Conservation (phyloP, 1,139 yeast species). For the Meyerozyma athensensis region DNA sequence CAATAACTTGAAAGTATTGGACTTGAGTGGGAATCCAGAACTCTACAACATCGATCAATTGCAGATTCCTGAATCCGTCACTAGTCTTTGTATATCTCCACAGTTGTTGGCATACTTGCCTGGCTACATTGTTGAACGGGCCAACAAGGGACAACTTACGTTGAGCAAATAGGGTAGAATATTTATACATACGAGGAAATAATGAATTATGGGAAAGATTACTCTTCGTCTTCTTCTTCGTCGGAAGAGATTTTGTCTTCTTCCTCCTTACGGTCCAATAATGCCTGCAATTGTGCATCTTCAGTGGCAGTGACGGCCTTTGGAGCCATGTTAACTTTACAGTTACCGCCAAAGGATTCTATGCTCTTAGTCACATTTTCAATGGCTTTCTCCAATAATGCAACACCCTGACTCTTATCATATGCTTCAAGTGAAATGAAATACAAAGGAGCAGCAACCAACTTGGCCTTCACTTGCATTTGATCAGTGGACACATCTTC, state of each 20-base stretch:
- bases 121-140: constrained; percentile 36
- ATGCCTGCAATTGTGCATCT: constrained; percentile 95
- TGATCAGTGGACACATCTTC: constrained; percentile 81
- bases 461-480: constrained; percentile 82
- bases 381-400: constrained; percentile 72
- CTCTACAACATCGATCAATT: constrained; percentile 36
- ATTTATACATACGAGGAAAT: constrained; percentile 7
- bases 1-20: constrained; percentile 28
- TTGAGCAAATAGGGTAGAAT: constrained; percentile 16
- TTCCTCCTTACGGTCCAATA: constrained; percentile 58
- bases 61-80: constrained; percentile 34
- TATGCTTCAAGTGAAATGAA: constrained; percentile 90
- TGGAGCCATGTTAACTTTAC: constrained; percentile 96
- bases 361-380: constrained; percentile 68
- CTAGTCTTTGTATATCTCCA: constrained; percentile 33
- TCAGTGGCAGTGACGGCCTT: constrained; percentile 98
- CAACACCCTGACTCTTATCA: constrained; percentile 86
- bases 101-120: constrained; percentile 36
- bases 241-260: constrained; percentile 43
- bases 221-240: constrained; percentile 38
- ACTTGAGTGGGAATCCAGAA: constrained; percentile 43
- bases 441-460: constrained; percentile 96
- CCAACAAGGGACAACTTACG: constrained; percentile 31
- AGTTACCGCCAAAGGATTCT: constrained; percentile 72
- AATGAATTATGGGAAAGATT: constrained; percentile 5